Evolutionary conservation across 202 grass and related monocot genomes (phyloP).

Genomic region (Dendrocalamus latiflorus): DNA sequence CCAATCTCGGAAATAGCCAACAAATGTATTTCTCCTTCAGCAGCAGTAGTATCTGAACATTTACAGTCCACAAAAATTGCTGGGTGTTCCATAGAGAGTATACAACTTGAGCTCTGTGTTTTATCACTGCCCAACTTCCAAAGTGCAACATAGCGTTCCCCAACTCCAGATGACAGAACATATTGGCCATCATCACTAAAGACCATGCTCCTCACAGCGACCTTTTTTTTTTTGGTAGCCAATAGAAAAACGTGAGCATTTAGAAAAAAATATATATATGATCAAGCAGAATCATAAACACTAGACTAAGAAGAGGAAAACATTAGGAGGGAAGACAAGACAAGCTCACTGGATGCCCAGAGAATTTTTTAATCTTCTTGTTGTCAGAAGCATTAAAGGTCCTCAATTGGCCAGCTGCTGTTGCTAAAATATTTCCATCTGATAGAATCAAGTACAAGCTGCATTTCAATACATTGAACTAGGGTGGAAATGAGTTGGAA

Average conservation of each 20-base stretch:
- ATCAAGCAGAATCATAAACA: neutral
- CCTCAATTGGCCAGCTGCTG: conserved; percentile 82
- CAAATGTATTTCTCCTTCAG: conserved; percentile 41
- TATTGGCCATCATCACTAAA: conserved; percentile 74
- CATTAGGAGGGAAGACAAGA: neutral
- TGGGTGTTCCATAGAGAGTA: conserved; percentile 88
- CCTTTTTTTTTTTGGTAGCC: conserved; percentile 51
- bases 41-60: conserved; percentile 15
- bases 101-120: conserved; percentile 51
- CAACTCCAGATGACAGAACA: conserved; percentile 86
- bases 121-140: conserved; percentile 63
- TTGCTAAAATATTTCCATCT: conserved; percentile 91
- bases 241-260: conserved; percentile 10
- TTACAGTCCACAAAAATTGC: conserved; percentile 76
- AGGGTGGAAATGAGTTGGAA: neutral
- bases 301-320: conserved; percentile 12
- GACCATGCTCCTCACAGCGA: conserved; percentile 75
- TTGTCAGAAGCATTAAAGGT: conserved; percentile 69
- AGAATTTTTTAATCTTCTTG: conserved; percentile 91
- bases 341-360: conserved; percentile 77
- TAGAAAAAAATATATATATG: neutral
- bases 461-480: conserved; percentile 21
- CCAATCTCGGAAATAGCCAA: conserved; percentile 86
- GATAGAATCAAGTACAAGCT: conserved; percentile 23
- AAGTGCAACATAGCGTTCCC: conserved; percentile 82